Base-by-base conservation (phyloP, 1,284 basidiomycete genomes). In the Leccinum solheimii region DNA sequence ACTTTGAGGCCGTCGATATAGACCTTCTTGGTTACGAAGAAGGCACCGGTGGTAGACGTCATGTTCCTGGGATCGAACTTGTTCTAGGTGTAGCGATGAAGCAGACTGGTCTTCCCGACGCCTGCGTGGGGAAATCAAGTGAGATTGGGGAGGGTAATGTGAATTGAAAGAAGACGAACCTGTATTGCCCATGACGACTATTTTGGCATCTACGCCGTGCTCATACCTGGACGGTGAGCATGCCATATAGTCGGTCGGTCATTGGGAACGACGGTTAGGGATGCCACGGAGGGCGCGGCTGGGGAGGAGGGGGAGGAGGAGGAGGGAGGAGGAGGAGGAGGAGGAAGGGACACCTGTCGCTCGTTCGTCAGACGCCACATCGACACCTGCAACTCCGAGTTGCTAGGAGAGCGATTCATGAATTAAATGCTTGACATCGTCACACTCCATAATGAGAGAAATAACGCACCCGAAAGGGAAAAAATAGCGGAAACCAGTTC, bases 401-500 rank as follows among this genome's bases (percentile, higher is more conserved):
- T 90, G 62, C 90, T 90, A 11, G 97, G 97, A 98, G 8, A 99
- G 77, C 1, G 97, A 94, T 68, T 97, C 92, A 89, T 96, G 67
- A 43, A 45, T 19, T 11, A 19, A 19, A 45, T 16, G 3, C 14
- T 8, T 14, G 14, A 38, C 14, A 7, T 38, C 7, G 5, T 36
- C n/a, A 5, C 38, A 40, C 38, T 40, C 43, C 43, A 45, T 8
- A 45, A 19, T 19, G 43, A 19, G 43, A 19, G 11, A 19, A 43
- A 27, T 53, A 21, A 69, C 82, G 27, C 62, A 90, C 92, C 76
- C 88, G 91, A 73, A 96, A 86, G 1, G 97, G 97, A 77, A 99
- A 97, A 79, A 95, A 98, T 36, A 98, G 80, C 0, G 97, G 97
- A 80, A 99, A 99, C 97, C 97, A 99, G 70, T 94, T 97, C 64